Evolutionary conservation across 768 basidiomycete genomes (phyloP).

Genomic region (Artomyces pyxidatus): DNA sequence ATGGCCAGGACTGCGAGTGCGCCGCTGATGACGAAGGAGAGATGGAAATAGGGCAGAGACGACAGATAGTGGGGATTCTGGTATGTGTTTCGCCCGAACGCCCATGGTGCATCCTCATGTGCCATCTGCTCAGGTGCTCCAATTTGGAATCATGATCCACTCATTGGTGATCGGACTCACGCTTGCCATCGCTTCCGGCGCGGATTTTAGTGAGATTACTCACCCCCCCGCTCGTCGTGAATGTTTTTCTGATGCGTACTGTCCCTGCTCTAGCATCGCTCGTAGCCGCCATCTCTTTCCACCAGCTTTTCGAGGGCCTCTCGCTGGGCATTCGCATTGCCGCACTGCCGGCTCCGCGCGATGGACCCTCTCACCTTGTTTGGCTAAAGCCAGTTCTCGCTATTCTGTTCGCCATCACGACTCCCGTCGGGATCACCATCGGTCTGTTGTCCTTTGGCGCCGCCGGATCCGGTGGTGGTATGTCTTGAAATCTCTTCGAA

Average conservation of each 20-base stretch:
- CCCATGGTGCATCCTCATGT: neutral
- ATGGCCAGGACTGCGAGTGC: conserved; percentile 2
- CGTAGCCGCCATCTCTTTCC: conserved; percentile 68
- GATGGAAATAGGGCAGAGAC: conserved; percentile 38
- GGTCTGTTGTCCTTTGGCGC: conserved; percentile 44
- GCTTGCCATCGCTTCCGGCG: conserved; percentile 56
- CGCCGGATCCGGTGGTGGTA: conserved; percentile 23
- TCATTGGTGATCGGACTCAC: conserved; percentile 77
- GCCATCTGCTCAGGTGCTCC: conserved; percentile 49
- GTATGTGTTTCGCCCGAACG: conserved; percentile 30
- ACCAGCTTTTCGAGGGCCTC: conserved; percentile 79
- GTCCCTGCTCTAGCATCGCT: conserved; percentile 46
- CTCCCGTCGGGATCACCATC: conserved; percentile 57
- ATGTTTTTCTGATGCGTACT: neutral
- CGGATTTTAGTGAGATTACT: conserved; percentile 54
- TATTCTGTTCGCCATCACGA: conserved; percentile 63
- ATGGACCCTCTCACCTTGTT: conserved; percentile 13
- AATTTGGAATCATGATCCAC: conserved; percentile 82
- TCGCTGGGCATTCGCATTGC: conserved; percentile 79
- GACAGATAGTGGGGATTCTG: conserved; percentile 69
- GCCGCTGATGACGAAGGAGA: conserved; percentile 15
- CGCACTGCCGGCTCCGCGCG: conserved; percentile 39
- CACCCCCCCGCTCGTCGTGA: neutral
- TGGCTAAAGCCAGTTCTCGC: conserved; percentile 45
- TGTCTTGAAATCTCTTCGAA: conserved; percentile 1